A percentile compares a stretch with the other conserved stretches of the same genome.
Evolutionary conservation across 139 green algal genomes (phyloP).

Genomic region (Tetradesmus lagerheimii): DNA sequence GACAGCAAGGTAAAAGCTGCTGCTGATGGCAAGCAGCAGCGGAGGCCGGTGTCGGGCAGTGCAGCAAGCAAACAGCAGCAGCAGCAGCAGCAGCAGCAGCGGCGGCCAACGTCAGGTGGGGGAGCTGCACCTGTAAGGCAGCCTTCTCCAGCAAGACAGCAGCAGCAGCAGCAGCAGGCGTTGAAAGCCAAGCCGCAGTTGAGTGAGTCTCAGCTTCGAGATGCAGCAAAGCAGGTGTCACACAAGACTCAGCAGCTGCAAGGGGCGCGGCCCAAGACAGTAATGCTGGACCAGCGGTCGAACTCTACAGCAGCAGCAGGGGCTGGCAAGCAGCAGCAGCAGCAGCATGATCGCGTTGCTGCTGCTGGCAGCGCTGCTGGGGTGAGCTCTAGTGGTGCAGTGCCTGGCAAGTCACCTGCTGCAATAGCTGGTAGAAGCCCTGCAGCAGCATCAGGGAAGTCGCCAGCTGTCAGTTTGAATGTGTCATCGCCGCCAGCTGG

Average conservation of each 20-base stretch:
- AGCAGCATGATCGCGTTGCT: constrained; percentile 4
- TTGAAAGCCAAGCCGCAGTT: background rate
- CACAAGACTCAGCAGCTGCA: constrained; percentile 10
- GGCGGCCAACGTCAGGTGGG: background rate
- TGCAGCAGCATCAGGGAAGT: background rate
- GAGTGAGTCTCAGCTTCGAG: background rate
- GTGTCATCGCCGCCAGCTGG: background rate
- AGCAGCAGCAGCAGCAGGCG: background rate
- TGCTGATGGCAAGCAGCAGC: background rate
- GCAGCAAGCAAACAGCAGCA: constrained; percentile 2
- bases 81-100: too few relatives aligned
- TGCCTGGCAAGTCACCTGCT: background rate
- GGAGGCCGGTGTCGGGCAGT: background rate
- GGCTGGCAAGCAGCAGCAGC: background rate
- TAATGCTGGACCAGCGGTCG: constrained; percentile 12
- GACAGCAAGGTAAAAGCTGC: background rate
- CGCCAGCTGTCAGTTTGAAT: background rate
- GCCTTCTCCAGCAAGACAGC: background rate
- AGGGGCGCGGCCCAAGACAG: constrained; percentile 32
- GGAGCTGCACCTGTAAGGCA: background rate
- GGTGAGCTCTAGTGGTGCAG: background rate
- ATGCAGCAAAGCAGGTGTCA: constrained; percentile 19
- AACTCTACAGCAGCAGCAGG: background rate
- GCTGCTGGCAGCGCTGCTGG: background rate
- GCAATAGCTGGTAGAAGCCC: background rate